Evolutionary conservation across 306 rosid species (phyloP).

Genomic region (Dalbergia oliveri): DNA sequence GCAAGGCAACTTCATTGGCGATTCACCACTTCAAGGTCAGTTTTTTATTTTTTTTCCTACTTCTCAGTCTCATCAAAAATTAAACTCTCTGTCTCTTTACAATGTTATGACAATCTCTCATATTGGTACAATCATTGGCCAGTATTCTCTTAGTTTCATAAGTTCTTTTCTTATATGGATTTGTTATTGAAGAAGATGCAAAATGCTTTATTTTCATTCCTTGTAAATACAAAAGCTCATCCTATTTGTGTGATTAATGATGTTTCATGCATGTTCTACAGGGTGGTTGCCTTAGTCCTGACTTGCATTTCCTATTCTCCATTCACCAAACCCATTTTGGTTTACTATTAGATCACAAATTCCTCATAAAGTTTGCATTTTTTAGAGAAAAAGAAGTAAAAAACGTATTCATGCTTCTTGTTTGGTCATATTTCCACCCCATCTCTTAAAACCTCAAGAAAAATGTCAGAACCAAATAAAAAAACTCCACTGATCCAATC

Average conservation of each 20-base stretch:
- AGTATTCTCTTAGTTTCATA: background rate
- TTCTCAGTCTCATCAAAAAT: constrained; percentile 3
- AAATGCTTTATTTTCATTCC: background rate
- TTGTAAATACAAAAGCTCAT: background rate
- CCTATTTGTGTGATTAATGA: constrained; percentile 24
- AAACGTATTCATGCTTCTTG: constrained; percentile 30
- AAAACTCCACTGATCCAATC: constrained; percentile 45
- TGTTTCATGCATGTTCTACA: constrained; percentile 47
- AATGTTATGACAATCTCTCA: constrained; percentile 22
- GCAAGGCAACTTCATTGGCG: background rate
- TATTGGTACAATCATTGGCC: background rate
- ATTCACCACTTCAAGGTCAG: constrained; percentile 21
- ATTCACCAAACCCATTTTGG: constrained; percentile 4
- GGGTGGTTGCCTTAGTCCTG: constrained; percentile 39
- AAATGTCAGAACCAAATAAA: constrained; percentile 53
- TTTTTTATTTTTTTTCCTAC: background rate
- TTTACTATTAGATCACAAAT: background rate
- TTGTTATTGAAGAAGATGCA: constrained; percentile 10
- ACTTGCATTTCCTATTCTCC: constrained; percentile 35
- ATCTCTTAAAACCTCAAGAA: constrained; percentile 9
- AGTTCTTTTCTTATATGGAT: background rate
- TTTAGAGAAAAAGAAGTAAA: background rate
- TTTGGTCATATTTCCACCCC: constrained; percentile 4
- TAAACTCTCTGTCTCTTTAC: background rate
- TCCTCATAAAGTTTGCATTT: constrained; percentile 28